These are phyloP conservation scores for Reticulascus tulasneorum DNA, from an alignment of 2,329 filamentous ascomycete species.

Conservation along the genomic window DNA sequence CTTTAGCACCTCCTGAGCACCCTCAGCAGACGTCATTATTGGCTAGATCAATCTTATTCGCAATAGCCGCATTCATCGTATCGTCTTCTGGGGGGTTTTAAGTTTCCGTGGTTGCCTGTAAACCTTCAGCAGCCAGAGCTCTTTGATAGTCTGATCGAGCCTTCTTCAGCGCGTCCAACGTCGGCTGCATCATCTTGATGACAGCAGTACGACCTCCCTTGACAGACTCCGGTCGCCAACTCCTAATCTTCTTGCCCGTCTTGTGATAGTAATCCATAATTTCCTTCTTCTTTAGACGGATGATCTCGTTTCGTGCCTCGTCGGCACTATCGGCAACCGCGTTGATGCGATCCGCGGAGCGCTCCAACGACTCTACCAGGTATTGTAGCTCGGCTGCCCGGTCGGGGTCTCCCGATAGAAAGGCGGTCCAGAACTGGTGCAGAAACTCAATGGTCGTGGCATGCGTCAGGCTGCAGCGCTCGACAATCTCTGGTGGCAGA, in stretches of 20 bases:
- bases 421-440: conserved; percentile 95
- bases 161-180: conserved; percentile 64
- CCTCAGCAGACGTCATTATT: no score
- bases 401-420: conserved; percentile 80
- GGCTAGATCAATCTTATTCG: no score
- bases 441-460: conserved; percentile 93
- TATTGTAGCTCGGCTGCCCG: conserved; percentile 77
- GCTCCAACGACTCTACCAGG: conserved; percentile 74
- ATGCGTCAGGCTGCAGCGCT: conserved; percentile 67
- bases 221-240: conserved; percentile 62
- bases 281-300: conserved; percentile 64
- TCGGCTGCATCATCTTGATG: conserved; percentile 70
- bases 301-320: conserved; percentile 61
- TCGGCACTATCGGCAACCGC: conserved; percentile 80
- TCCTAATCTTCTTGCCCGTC: conserved; percentile 67
- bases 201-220: conserved; percentile 75
- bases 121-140: conserved; percentile 62
- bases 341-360: conserved; percentile 73
- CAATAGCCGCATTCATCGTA: no score
- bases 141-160: conserved; percentile 69
- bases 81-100: no score
- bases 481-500: conserved; percentile 54
- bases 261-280: conserved; percentile 66
- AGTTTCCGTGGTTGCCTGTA: conserved; percentile 43
- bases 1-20: no score